Evolutionary conservation across 805 yeast genomes (phyloP).

Genomic region (Metschnikowia borealis): DNA sequence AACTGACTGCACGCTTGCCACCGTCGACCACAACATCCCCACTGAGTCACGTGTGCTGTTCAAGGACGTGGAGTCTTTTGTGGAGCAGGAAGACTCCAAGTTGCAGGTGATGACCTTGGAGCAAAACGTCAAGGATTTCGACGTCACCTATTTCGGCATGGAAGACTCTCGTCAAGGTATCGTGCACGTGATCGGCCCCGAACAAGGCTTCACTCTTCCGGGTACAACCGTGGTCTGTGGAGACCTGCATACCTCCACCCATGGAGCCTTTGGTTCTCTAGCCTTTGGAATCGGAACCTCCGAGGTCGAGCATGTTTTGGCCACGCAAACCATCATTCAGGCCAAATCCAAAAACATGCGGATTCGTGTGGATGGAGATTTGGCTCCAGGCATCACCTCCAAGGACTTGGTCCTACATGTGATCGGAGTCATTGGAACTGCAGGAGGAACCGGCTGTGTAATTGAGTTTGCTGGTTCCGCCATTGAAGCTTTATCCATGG

Average conservation of each 20-base stretch:
- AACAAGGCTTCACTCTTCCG: conserved; percentile 96
- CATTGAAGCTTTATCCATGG: conserved; percentile 85
- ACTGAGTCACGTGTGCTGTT: conserved; percentile 80
- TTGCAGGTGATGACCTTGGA: conserved; percentile 90
- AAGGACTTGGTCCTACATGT: conserved; percentile 93
- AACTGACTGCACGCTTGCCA: conserved; percentile 87
- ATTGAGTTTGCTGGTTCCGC: conserved; percentile 97
- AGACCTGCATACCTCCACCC: conserved; percentile 98
- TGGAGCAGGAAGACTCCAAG: conserved; percentile 86
- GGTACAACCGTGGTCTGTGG: conserved; percentile 99
- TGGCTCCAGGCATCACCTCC: conserved; percentile 87
- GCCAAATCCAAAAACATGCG: conserved; percentile 96
- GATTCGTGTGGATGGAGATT: conserved; percentile 77
- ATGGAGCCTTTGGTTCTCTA: conserved; percentile 96
- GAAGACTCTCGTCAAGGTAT: conserved; percentile 94
- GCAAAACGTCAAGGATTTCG: conserved; percentile 86
- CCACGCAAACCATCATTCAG: conserved; percentile 95
- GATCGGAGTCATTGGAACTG: conserved; percentile 96
- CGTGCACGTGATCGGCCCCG: conserved; percentile 98
- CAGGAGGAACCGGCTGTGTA: conserved; percentile 98
- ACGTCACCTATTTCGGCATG: conserved; percentile 92
- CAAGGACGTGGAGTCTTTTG: conserved; percentile 71
- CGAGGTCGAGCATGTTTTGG: conserved; percentile 97
- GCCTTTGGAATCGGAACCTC: conserved; percentile 99
- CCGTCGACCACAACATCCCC: conserved; percentile 97